These are phyloP conservation scores for Exidia glandulosa DNA, from an alignment of 768 basidiomycete species.

Conservation along the genomic window DNA sequence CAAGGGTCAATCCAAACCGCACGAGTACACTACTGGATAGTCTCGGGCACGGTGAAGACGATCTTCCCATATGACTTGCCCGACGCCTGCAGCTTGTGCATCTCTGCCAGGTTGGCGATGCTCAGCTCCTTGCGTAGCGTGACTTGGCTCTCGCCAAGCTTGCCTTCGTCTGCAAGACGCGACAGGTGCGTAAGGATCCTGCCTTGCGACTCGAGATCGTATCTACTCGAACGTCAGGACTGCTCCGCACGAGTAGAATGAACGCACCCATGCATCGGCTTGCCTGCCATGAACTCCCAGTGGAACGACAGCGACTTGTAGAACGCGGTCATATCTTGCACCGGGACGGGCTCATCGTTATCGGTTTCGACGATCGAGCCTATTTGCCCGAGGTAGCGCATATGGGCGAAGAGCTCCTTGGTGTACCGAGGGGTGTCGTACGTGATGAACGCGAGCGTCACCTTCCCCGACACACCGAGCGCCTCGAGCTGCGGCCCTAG, in stretches of 20 bases:
- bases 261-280: neutral
- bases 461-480: neutral
- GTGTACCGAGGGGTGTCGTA: neutral
- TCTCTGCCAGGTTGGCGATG: neutral
- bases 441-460: neutral
- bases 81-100: neutral
- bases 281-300: conserved; percentile 5
- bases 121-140: neutral
- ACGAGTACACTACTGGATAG: neutral
- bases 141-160: neutral
- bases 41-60: conserved; percentile 1
- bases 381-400: conserved; percentile 1
- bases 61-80: conserved; percentile 3
- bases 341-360: neutral
- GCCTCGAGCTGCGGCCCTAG: conserved; percentile 1
- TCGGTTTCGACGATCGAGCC: conserved; percentile 1
- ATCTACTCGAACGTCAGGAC: too few relatives aligned
- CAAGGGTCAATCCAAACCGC: too few relatives aligned
- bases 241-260: too few relatives aligned
- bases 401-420: neutral
- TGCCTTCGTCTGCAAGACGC: neutral
- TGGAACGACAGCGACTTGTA: neutral
- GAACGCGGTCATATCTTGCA: neutral
- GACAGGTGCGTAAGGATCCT: neutral
- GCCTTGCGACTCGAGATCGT: too few relatives aligned